A percentile compares a stretch with the other conserved stretches of the same genome.
phyloP scores from a whole-genome alignment of 2,329 filamentous ascomycete species.

The Ciborinia camelliae region DNA sequence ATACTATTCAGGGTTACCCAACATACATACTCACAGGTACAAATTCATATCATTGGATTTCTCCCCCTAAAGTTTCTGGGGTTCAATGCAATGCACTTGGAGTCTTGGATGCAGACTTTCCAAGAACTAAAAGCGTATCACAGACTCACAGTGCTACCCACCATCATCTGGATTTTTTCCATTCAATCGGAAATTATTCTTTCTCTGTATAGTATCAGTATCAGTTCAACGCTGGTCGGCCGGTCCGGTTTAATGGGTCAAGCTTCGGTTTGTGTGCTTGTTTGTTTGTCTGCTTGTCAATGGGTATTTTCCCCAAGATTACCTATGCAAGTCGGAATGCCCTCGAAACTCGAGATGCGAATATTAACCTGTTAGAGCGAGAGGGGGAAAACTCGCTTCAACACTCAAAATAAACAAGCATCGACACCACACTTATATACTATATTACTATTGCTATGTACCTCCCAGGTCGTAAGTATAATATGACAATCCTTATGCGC shows the following conservation, averaged over 20 bases:
- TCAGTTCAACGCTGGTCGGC: neutral
- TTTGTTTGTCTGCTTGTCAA: neutral
- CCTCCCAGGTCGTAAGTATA: neutral
- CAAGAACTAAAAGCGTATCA: neutral
- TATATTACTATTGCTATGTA: neutral
- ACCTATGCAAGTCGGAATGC: conserved; percentile 10
- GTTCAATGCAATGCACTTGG: too few relatives aligned
- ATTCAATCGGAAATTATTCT: conserved; percentile 5
- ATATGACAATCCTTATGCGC: neutral
- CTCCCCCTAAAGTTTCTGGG: neutral
- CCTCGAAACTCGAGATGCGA: neutral
- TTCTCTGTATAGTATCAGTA: neutral
- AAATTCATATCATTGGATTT: neutral
- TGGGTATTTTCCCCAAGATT: neutral
- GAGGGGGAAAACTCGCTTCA: neutral
- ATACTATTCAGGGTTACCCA: neutral
- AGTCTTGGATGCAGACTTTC: neutral
- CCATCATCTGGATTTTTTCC: neutral
- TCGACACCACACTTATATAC: neutral
- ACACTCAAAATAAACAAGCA: conserved; percentile 5
- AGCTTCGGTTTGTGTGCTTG: neutral
- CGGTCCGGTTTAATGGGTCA: conserved; percentile 11
- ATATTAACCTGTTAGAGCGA: neutral
- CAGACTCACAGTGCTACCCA: neutral
- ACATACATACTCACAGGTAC: neutral